phyloP scores from a whole-genome alignment of 2,329 filamentous ascomycete genomes.

The Coniella lustricola region DNA sequence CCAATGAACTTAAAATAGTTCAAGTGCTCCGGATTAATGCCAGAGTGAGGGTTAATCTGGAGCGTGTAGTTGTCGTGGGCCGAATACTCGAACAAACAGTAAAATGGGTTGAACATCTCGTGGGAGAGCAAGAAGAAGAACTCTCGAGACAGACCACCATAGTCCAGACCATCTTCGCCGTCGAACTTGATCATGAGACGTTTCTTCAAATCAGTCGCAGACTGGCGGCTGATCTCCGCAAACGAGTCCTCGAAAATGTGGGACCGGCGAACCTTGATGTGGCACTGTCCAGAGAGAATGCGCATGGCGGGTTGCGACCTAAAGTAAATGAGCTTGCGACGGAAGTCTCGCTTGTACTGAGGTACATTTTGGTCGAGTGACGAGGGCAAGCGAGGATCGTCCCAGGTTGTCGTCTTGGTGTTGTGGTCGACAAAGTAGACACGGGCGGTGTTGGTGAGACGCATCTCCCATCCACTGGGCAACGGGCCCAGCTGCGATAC shows the following conservation, averaged over 20 bases:
- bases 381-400: constrained; percentile 89
- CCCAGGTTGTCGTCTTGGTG: constrained; percentile 99
- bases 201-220: constrained; percentile 93
- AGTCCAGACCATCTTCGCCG: constrained; percentile 94
- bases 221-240: constrained; percentile 95
- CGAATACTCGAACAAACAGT: constrained; percentile 98
- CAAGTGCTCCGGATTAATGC: constrained; percentile 97
- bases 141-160: constrained; percentile 93
- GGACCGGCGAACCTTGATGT: constrained; percentile 92
- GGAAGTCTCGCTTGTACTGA: constrained; percentile 98
- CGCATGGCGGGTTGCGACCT: constrained; percentile 92
- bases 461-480: constrained; percentile 99
- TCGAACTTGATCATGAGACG: constrained; percentile 99
- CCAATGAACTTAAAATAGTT: constrained; percentile 99
- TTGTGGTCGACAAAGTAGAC: constrained; percentile 99
- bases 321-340: constrained; percentile 98
- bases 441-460: constrained; percentile 91
- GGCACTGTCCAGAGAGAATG: constrained; percentile 92
- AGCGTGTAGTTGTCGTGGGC: constrained; percentile 99
- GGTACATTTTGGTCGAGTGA: constrained; percentile 97
- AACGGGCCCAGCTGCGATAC: constrained; percentile 93
- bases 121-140: constrained; percentile 99
- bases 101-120: constrained; percentile 99
- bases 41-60: constrained; percentile 98
- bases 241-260: constrained; percentile 99